phyloP scores from a whole-genome alignment of 139 green algal species.

The Edaphochlamys debaryana region DNA sequence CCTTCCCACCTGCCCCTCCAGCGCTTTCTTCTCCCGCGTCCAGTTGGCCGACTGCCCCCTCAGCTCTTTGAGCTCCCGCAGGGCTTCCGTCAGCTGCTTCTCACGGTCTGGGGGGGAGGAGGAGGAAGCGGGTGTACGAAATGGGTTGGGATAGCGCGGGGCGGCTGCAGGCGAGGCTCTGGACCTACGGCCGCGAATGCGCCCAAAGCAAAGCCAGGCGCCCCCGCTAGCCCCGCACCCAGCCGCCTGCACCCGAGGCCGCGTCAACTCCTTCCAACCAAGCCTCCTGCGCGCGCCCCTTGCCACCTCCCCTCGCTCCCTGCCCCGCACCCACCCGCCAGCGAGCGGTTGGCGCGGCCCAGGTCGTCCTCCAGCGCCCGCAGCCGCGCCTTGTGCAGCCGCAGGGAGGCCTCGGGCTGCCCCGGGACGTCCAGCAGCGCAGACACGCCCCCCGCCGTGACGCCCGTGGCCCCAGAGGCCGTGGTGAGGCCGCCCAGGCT shows the following conservation, averaged over 20 bases:
- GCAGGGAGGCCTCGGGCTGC: slow-evolving; percentile 54
- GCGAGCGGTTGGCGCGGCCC: slow-evolving; percentile 6
- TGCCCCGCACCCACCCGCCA: slow-evolving; percentile 47
- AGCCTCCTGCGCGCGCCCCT: no score
- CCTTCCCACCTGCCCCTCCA: slow-evolving; percentile 59
- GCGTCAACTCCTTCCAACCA: not conserved
- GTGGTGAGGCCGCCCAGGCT: not conserved
- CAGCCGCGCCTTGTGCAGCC: slow-evolving; percentile 69
- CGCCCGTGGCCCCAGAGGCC: no score
- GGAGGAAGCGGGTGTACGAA: not conserved
- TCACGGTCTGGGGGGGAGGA: slow-evolving; percentile 37
- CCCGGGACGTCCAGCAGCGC: slow-evolving; percentile 60
- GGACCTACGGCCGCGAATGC: no score
- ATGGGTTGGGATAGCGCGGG: no score
- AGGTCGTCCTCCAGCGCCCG: slow-evolving; percentile 61
- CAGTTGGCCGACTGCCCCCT: slow-evolving; percentile 32
- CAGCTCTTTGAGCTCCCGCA: slow-evolving; percentile 49
- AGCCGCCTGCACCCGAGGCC: no score
- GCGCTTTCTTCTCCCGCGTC: slow-evolving; percentile 49
- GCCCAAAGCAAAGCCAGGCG: no score
- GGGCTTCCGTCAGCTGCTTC: slow-evolving; percentile 43
- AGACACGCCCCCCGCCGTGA: not conserved
- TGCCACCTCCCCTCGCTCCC: no score
- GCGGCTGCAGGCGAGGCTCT: no score
- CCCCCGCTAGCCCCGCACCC: no score